Conservation (phyloP, 140 eudicot genomes). For the Bidens hawaiensis region DNA sequence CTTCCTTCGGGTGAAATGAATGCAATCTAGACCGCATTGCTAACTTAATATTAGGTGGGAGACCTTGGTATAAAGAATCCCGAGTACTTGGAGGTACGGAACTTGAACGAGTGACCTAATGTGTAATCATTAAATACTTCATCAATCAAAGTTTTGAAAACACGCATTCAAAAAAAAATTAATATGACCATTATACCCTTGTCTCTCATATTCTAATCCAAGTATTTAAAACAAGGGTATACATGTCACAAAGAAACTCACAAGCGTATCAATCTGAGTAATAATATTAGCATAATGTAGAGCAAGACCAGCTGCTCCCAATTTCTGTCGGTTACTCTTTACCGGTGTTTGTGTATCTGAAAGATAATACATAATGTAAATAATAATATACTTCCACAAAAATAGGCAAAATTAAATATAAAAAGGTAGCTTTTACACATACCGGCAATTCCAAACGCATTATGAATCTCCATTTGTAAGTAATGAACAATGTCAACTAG, state of each 20-base stretch:
- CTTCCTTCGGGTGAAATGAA: conserved; percentile 71
- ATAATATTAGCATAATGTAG: conserved; percentile 93
- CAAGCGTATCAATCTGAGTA: conserved; percentile 90
- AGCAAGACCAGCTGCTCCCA: conserved; percentile 96
- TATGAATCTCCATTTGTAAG: conserved; percentile 85
- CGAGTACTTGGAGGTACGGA: conserved; percentile 91
- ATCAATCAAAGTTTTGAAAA: not conserved
- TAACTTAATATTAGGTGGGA: conserved; percentile 75
- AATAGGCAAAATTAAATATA: not conserved
- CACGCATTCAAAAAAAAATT: not conserved
- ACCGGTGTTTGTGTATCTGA: conserved; percentile 59
- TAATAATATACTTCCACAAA: not conserved
- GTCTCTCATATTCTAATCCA: not conserved
- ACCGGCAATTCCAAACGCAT: conserved; percentile 87
- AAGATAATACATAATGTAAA: conserved; percentile 14
- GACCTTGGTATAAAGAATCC: conserved; percentile 91
- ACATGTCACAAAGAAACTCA: conserved; percentile 33
- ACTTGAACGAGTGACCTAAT: conserved; percentile 83
- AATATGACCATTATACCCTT: not conserved
- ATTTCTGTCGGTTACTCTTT: conserved; percentile 50
- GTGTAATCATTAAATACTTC: not conserved
- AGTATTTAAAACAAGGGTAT: not conserved
- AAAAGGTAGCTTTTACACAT: conserved; percentile 12
- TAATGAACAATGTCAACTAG: conserved; percentile 94
- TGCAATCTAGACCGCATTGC: conserved; percentile 73